Conservation (phyloP, 768 basidiomycete genomes). For the Suillus subaureus region DNA sequence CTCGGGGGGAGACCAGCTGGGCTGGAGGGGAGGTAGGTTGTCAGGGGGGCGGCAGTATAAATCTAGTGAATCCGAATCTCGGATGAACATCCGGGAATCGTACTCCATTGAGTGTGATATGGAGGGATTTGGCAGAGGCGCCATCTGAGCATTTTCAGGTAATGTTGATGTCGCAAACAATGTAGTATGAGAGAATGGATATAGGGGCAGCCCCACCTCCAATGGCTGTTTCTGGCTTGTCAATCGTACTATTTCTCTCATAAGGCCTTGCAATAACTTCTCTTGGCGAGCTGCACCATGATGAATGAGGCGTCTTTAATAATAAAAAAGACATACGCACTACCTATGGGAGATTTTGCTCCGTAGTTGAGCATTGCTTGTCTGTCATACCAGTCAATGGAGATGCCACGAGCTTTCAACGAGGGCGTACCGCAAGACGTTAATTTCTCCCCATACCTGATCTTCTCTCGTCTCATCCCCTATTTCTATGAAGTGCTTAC, state of each 20-base stretch:
- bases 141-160: constrained; percentile 30
- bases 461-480: constrained; percentile 76
- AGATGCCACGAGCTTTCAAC: neutral
- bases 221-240: constrained; percentile 81
- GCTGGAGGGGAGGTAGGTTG: neutral
- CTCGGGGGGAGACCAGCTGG: neutral
- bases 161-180: constrained; percentile 56
- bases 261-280: constrained; percentile 75
- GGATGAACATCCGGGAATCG: neutral
- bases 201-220: constrained; percentile 78
- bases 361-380: constrained; percentile 87
- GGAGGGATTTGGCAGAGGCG: constrained; percentile 31
- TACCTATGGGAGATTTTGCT: constrained; percentile 76
- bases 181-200: constrained; percentile 75
- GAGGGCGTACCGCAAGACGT: constrained; percentile 66
- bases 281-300: constrained; percentile 72
- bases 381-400: constrained; percentile 38
- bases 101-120: neutral
- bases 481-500: constrained; percentile 83
- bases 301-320: constrained; percentile 12
- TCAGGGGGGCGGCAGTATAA: neutral
- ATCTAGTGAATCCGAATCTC: neutral
- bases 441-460: constrained; percentile 87
- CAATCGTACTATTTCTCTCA: constrained; percentile 83
- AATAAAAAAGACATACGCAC: constrained; percentile 46